These are phyloP conservation scores for Arthroderma uncinatum DNA, from an alignment of 2,329 filamentous ascomycete genomes.

Conservation along the genomic window DNA sequence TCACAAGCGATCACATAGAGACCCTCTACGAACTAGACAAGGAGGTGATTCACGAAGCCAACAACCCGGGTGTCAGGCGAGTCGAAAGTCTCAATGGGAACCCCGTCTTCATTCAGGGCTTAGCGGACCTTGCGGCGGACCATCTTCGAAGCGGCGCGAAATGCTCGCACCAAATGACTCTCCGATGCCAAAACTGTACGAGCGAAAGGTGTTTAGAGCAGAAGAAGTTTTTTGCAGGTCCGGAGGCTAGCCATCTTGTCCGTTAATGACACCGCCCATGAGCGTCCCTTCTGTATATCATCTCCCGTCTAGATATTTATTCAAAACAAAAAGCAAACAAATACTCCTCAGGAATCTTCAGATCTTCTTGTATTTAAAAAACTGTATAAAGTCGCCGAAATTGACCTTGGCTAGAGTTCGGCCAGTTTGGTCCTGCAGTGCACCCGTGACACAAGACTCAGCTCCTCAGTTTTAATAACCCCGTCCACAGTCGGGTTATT, in stretches of 20 bases:
- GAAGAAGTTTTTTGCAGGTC: slow-evolving; percentile 53
- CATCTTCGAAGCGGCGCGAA: slow-evolving; percentile 60
- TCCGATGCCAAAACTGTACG: slow-evolving; percentile 87
- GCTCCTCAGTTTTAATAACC: background rate
- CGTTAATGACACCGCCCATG: slow-evolving; percentile 15
- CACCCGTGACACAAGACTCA: background rate
- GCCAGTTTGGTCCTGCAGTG: no score
- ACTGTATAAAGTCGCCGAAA: no score
- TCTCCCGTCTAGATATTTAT: background rate
- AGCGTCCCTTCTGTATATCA: background rate
- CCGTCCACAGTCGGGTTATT: background rate
- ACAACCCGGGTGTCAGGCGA: slow-evolving; percentile 73
- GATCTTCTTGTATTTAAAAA: no score
- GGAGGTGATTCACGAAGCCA: slow-evolving; percentile 77
- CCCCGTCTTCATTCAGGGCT: slow-evolving; percentile 75
- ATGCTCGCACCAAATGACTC: slow-evolving; percentile 76
- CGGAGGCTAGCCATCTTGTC: slow-evolving; percentile 26
- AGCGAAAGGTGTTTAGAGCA: slow-evolving; percentile 72
- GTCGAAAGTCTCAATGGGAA: slow-evolving; percentile 87
- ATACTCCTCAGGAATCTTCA: no score
- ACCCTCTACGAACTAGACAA: slow-evolving; percentile 88
- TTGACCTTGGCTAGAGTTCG: no score
- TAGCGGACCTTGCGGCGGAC: slow-evolving; percentile 73
- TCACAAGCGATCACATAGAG: slow-evolving; percentile 98
- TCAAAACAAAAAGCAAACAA: background rate